These are phyloP conservation scores for Neocatenulostroma microsporum DNA, from an alignment of 2,329 filamentous ascomycete species.

Conservation along the genomic window DNA sequence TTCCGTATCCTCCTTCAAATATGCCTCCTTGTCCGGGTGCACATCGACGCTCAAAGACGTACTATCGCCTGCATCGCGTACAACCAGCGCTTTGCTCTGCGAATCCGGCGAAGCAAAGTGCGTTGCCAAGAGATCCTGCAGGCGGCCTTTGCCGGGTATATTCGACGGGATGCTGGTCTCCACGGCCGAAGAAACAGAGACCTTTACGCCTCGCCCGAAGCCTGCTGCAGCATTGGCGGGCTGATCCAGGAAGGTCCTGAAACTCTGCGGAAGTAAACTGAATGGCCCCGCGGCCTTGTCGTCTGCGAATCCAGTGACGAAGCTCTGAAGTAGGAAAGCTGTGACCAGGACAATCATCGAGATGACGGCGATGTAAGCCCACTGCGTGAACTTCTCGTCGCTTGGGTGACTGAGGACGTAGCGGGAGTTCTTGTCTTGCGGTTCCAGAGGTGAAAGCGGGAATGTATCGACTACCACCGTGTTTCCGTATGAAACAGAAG, in stretches of 20 bases:
- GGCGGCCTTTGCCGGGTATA: constrained; percentile 2
- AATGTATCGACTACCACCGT: constrained; percentile 73
- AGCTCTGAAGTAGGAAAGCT: constrained; percentile 56
- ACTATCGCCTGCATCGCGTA: constrained; percentile 28
- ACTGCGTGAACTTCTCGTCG: constrained; percentile 46
- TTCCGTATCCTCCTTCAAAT: constrained; percentile 35
- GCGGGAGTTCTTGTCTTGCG: constrained; percentile 47
- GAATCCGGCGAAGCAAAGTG: constrained; percentile 2
- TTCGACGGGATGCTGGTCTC: constrained; percentile 4
- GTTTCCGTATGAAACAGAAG: constrained; percentile 73
- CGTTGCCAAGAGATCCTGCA: constrained; percentile 6
- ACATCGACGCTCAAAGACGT: constrained; percentile 30
- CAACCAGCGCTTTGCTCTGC: constrained; percentile 33
- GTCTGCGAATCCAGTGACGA: constrained; percentile 38
- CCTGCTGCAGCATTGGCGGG: constrained; percentile 11
- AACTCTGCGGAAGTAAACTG: constrained; percentile 46
- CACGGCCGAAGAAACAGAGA: constrained; percentile 2
- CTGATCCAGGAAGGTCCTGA: constrained; percentile 31
- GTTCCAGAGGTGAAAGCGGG: constrained; percentile 49
- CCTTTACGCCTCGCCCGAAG: neutral
- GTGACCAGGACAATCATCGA: constrained; percentile 57
- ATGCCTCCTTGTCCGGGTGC: constrained; percentile 32
- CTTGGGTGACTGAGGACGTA: constrained; percentile 59
- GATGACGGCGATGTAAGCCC: constrained; percentile 50
- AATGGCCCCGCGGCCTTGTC: constrained; percentile 36